phyloP scores from a whole-genome alignment of 2,329 filamentous ascomycete genomes.

The Bertia moriformis region DNA sequence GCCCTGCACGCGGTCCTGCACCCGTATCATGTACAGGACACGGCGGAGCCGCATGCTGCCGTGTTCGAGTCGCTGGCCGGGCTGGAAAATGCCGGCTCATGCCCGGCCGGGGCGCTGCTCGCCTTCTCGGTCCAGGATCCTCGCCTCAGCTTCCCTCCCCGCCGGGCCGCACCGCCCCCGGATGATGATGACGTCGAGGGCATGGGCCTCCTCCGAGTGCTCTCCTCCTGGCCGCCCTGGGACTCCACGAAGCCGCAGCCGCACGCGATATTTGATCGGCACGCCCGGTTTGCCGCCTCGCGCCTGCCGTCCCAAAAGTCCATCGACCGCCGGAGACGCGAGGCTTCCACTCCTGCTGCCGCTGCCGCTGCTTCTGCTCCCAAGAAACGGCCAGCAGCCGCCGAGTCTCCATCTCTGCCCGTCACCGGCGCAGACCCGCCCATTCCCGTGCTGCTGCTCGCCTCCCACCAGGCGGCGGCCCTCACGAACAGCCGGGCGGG shows the following conservation, averaged over 20 bases:
- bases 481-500: conserved; percentile 13
- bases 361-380: too few species aligned
- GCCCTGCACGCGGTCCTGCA: conserved; percentile 56
- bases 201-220: conserved; percentile 34
- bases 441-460: conserved; percentile 63
- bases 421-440: conserved; percentile 47
- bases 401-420: too few species aligned
- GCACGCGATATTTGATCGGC: conserved; percentile 53
- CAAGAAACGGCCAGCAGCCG: too few species aligned
- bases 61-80: conserved; percentile 36
- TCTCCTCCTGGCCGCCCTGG: conserved; percentile 56
- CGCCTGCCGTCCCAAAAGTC: conserved; percentile 62
- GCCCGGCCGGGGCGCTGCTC: conserved; percentile 58
- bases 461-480: conserved; percentile 25
- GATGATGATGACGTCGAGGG: conserved; percentile 16
- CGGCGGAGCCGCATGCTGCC: conserved; percentile 21
- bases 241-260: conserved; percentile 30
- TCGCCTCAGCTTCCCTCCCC: conserved; percentile 63
- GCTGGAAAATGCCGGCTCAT: conserved; percentile 51
- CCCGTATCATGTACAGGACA: conserved; percentile 23
- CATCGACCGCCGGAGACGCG: conserved; percentile 62
- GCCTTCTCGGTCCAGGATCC: conserved; percentile 67
- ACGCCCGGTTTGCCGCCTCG: conserved; percentile 47
- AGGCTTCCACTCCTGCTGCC: conserved; percentile 43
- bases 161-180: conserved; percentile 24